phyloP scores from a whole-genome alignment of 306 rosid genomes.

The Spatholobus suberectus region DNA sequence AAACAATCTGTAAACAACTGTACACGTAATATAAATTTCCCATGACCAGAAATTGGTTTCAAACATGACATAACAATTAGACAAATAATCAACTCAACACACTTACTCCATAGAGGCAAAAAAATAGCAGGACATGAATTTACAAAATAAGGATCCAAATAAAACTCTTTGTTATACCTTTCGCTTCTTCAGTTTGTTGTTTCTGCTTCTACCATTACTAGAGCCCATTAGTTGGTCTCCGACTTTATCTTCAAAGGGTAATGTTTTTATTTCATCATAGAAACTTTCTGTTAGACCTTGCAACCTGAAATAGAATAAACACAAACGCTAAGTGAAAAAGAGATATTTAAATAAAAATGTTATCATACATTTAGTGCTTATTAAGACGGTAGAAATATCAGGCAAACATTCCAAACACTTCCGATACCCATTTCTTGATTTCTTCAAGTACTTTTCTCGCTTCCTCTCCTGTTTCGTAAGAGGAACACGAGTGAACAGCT shows the following conservation, averaged over 20 bases:
- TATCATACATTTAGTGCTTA: not conserved
- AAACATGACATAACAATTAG: not conserved
- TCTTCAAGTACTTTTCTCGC: conserved; percentile 73
- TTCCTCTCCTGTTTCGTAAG: conserved; percentile 75
- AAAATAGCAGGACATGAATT: not conserved
- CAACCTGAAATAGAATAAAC: conserved; percentile 60
- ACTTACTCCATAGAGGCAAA: not conserved
- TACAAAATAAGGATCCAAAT: not conserved
- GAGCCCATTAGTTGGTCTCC: conserved; percentile 51
- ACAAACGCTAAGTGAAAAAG: conserved; percentile 8
- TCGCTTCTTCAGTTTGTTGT: conserved; percentile 60
- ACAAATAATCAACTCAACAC: conserved; percentile 17
- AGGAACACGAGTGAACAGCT: conserved; percentile 79
- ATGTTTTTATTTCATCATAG: conserved; percentile 75
- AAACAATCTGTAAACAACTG: not conserved
- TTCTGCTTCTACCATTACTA: conserved; percentile 52
- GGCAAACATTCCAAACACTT: conserved; percentile 1
- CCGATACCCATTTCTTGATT: conserved; percentile 82
- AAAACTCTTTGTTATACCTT: conserved; percentile 56
- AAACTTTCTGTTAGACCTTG: conserved; percentile 81
- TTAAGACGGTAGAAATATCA: conserved; percentile 2
- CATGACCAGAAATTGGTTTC: not conserved
- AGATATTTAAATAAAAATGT: not conserved
- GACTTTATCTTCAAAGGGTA: conserved; percentile 65
- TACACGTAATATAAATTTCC: conserved; percentile 1